Evolutionary conservation across 441 rosid genomes (phyloP), one percentile per base, ranked within the genome.

Genomic region (Mallotus repandus): DNA sequence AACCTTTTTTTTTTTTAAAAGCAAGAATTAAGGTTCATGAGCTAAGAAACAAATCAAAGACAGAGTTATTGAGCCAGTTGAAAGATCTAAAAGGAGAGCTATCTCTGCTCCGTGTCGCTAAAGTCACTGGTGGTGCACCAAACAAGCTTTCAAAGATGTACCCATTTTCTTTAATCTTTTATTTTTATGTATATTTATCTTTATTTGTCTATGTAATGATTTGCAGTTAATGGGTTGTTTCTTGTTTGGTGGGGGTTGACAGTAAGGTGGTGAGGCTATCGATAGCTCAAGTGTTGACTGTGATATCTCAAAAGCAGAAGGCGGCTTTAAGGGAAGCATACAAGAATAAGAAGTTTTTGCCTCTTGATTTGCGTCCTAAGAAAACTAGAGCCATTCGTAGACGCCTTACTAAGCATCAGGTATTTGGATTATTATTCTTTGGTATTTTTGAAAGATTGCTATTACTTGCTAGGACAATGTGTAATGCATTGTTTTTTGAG

Each of bases 91-190:
- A 91, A 71, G 89, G 93, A 13, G 98, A 95, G 86, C 90, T 95
- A 16, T 88, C 99, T 21, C 94, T 88, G 70, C 98, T 95, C 71
- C 98, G 98, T 54, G 98, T 93, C 53, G 98, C 98, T 2, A 91
- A 95, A 84, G 99, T 95, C 80, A 93, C 99, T 55, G 98, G 98
- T 4, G 99, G 99, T 52, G 97, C 99, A 18, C 94, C 97, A 5
- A 89, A 93, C 88, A 93, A 93, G 89, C 95, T 95, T 70, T 93
- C 99, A 74, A 95, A 95, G 83, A 95, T 92, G 99, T 91, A 82
- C 0, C 16, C 16, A 62, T 4, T 38, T 38, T 38, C 6, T 38
- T 38, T 38, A 38, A 38, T 38, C 52, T 41, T n/a, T 57, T 8
- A 19, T 69, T 10, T 43, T 5, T 1, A 53, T 32, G 49, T 38